Evolutionary conservation across 371 early-diverging fungal genomes (phyloP).

Genomic region (Paraphysoderma sedebokerense): DNA sequence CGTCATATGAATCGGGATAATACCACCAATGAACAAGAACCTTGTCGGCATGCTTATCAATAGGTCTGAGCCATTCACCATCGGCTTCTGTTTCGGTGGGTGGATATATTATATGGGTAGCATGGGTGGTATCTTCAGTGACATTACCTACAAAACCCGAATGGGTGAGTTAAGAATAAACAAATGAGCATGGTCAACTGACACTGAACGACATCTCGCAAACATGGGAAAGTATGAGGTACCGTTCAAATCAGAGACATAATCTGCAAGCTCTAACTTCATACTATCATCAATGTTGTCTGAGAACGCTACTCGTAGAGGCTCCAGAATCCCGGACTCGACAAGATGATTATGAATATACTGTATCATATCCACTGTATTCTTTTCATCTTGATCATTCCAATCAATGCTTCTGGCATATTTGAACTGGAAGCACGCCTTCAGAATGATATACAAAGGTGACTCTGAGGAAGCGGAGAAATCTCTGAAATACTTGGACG

Average conservation of each 20-base stretch:
- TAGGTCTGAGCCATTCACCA: slow-evolving; percentile 53
- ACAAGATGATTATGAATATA: slow-evolving; percentile 22
- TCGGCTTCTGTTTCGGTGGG: slow-evolving; percentile 16
- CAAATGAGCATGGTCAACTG: not conserved
- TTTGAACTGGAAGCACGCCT: slow-evolving; percentile 26
- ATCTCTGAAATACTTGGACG: slow-evolving; percentile 36
- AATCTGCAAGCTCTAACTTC: slow-evolving; percentile 18
- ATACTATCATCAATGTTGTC: slow-evolving; percentile 18
- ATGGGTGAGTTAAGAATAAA: not conserved
- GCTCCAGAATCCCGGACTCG: slow-evolving; percentile 12
- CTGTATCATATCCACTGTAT: slow-evolving; percentile 25
- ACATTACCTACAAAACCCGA: not conserved
- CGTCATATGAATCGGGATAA: slow-evolving; percentile 66
- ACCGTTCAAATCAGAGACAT: not conserved
- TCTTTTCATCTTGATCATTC: slow-evolving; percentile 26
- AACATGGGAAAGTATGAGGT: not conserved
- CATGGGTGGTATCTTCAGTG: slow-evolving; percentile 14
- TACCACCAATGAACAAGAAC: slow-evolving; percentile 68
- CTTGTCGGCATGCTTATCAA: slow-evolving; percentile 42
- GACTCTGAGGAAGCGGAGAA: slow-evolving; percentile 14
- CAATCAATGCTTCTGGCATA: slow-evolving; percentile 31
- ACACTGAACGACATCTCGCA: not conserved
- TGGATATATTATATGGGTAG: slow-evolving; percentile 48
- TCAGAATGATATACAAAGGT: slow-evolving; percentile 28
- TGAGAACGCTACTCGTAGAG: slow-evolving; percentile 29